phyloP scores from a whole-genome alignment of 176 grass and related monocot species.

The Areca catechu region DNA sequence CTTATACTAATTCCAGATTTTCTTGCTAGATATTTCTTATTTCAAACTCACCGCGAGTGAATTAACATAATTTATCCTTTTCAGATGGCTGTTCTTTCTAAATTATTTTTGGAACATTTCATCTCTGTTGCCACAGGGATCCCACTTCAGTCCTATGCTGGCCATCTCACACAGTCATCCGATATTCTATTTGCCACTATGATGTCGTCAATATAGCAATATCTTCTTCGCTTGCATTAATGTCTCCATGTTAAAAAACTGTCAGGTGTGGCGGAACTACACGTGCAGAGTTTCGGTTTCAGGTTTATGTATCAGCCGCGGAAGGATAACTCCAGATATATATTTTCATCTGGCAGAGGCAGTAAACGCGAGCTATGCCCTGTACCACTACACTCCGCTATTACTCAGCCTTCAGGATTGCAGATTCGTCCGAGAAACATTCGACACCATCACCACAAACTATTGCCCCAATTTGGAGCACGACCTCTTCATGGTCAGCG shows the following conservation, averaged over 20 bases:
- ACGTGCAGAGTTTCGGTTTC: constrained; percentile 37
- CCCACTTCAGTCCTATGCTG: too few species aligned
- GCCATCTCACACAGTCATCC: too few species aligned
- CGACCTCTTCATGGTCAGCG: constrained; percentile 43
- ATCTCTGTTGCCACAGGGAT: too few species aligned
- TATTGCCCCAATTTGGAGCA: constrained; percentile 53
- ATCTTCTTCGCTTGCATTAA: too few species aligned
- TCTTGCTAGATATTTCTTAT: too few species aligned
- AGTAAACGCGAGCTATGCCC: constrained; percentile 78
- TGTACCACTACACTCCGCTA: constrained; percentile 61
- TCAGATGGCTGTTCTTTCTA: too few species aligned
- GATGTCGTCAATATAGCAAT: too few species aligned
- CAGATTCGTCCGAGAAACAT: constrained; percentile 77
- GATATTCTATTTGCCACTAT: too few species aligned
- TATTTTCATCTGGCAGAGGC: constrained; percentile 52
- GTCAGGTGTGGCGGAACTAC: constrained; percentile 75
- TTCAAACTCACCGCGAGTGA: too few species aligned
- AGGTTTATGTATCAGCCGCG: constrained; percentile 34
- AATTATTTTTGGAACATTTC: too few species aligned
- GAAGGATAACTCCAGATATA: constrained; percentile 37
- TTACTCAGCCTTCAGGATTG: constrained; percentile 84
- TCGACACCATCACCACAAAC: constrained; percentile 43
- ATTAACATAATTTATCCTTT: too few species aligned
- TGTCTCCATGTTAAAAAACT: constrained; percentile 10
- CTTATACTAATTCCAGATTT: too few species aligned